phyloP scores from a whole-genome alignment of 176 grass and related monocot species.

The Otatea glauca region DNA sequence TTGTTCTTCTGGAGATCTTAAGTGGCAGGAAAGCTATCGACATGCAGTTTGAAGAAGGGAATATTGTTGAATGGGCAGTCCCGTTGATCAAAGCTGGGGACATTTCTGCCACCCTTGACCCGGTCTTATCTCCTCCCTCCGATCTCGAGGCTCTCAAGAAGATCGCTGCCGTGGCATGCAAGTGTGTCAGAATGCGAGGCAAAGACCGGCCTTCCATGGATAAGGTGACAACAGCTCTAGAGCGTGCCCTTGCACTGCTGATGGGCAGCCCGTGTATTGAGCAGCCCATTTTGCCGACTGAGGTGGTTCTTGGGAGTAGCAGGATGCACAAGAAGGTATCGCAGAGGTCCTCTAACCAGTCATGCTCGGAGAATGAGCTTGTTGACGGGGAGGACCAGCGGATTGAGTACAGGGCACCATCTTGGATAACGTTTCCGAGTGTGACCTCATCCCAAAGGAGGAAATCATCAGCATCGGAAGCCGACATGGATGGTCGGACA shows the following conservation, averaged over 20 bases:
- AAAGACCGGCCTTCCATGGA: constrained; percentile 96
- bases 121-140: constrained; percentile 67
- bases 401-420: constrained; percentile 86
- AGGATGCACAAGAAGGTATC: constrained; percentile 93
- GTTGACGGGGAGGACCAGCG: constrained; percentile 71
- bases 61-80: constrained; percentile 95
- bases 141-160: constrained; percentile 92
- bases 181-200: constrained; percentile 95
- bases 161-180: constrained; percentile 87
- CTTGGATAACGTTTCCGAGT: constrained; percentile 96
- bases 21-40: constrained; percentile 96
- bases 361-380: constrained; percentile 89
- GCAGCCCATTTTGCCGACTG: constrained; percentile 90
- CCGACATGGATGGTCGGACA: constrained; percentile 71
- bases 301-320: constrained; percentile 91
- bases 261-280: constrained; percentile 94
- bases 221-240: constrained; percentile 90
- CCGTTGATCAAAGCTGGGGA: constrained; percentile 89
- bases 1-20: constrained; percentile 89
- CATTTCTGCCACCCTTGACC: constrained; percentile 78
- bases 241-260: constrained; percentile 83
- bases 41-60: constrained; percentile 97
- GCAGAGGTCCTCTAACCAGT: constrained; percentile 90
- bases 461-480: constrained; percentile 91
- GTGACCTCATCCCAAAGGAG: constrained; percentile 95